These are phyloP conservation scores for Vitis hybrid DNA, from an alignment of 177 flowering plant genomes.

Conservation along the genomic window DNA sequence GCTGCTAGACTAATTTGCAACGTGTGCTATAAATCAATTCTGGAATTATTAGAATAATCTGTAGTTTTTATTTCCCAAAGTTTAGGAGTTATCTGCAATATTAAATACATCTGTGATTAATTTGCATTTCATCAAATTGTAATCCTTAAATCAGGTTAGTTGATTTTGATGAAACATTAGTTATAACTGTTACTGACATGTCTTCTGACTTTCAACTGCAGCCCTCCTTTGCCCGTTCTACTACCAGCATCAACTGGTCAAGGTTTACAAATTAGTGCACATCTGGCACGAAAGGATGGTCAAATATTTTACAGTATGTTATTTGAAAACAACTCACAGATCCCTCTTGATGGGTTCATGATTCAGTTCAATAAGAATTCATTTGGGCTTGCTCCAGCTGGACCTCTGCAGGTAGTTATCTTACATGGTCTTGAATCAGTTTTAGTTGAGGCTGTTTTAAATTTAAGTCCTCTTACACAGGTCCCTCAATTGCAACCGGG, in stretches of 20 bases:
- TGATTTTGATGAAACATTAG: neutral
- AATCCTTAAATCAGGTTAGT: neutral
- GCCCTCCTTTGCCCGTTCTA: slow-evolving; percentile 85
- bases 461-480: slow-evolving; percentile 28
- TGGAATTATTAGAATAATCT: neutral
- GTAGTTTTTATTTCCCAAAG: neutral
- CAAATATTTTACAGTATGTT: slow-evolving; percentile 85
- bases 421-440: neutral
- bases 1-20: neutral
- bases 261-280: slow-evolving; percentile 93
- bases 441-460: neutral
- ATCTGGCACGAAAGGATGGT: slow-evolving; percentile 73
- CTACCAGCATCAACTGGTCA: slow-evolving; percentile 84
- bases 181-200: slow-evolving; percentile 12
- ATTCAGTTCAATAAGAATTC: slow-evolving; percentile 98
- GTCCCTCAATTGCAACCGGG: slow-evolving; percentile 90
- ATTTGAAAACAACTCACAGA: slow-evolving; percentile 84
- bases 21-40: neutral
- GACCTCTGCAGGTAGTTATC: slow-evolving; percentile 71
- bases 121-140: neutral
- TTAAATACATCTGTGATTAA: neutral
- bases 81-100: neutral
- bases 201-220: slow-evolving; percentile 34
- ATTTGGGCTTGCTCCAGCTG: slow-evolving; percentile 95
- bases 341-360: slow-evolving; percentile 93